These are phyloP conservation scores for Leccinum arenicola DNA, from an alignment of 768 basidiomycete genomes.

Conservation along the genomic window DNA sequence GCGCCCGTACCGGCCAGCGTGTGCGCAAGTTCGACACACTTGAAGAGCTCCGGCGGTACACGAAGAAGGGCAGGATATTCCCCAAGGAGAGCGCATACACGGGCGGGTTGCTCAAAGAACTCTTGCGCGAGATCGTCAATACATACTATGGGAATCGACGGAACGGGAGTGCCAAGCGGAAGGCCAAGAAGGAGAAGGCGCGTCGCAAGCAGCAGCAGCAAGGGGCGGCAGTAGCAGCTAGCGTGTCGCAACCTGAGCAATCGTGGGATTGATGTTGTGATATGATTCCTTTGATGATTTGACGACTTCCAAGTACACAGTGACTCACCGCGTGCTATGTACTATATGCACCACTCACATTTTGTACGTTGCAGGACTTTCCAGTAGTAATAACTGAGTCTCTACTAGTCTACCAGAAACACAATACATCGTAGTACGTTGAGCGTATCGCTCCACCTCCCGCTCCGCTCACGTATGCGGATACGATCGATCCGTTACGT, in stretches of 20 bases:
- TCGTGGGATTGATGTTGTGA: neutral
- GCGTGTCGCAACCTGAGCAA: neutral
- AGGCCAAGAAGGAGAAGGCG: conserved; percentile 9
- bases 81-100: conserved; percentile 26
- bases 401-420: neutral
- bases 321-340: neutral
- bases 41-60: conserved; percentile 26
- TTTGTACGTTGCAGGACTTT: neutral
- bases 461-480: neutral
- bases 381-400: neutral
- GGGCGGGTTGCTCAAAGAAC: conserved; percentile 29
- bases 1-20: conserved; percentile 2
- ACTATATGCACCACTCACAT: neutral
- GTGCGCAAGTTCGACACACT: conserved; percentile 27
- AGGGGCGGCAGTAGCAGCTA: neutral
- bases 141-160: conserved; percentile 14
- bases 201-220: neutral
- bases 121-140: conserved; percentile 30
- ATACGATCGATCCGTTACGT: neutral
- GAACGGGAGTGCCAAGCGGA: conserved; percentile 20
- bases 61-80: conserved; percentile 21
- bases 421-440: neutral
- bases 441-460: neutral
- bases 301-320: neutral
- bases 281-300: neutral